Evolutionary conservation across 345 rosid species (phyloP), one percentile per base, ranked within the genome.

Genomic region (Clausena lansium): DNA sequence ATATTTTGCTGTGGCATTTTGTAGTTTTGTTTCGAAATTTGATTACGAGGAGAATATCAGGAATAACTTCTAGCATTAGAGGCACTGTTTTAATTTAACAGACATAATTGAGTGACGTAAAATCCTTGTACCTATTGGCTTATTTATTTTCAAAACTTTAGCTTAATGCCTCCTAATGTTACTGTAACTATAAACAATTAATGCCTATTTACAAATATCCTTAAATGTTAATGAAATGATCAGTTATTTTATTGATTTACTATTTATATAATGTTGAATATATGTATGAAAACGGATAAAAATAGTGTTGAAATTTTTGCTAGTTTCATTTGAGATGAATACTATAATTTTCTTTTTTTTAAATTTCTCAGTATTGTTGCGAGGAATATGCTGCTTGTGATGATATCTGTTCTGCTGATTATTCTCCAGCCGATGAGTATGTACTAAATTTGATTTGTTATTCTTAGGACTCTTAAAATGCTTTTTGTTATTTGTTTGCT

Each of bases 391-490:
- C 76, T 4, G 78, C 79, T 36, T 36, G 62, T 20, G 70, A 71
- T 62, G 87, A 78, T 58, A 60, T 72, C 39, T 76, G 68, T 81
- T 70, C 83, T 20, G 45, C 67, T 30, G 81, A 64, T 75, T 28
- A 62, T 52, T 3, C 33, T 78, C 69, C 75, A 41, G 61, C 61
- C 55, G 87, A 82, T 75, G 81, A 83, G 94, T 90, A 88, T 71
- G 89, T 58, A 70, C 10, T 39, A 55, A 60, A 77, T 47, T 61
- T 54, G 2, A 8, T 24, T 67, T 45, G 70, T 77, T 67, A 71
- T 60, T 67, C 41, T 68, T 52, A 60, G 55, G 57, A 24, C 22
- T 60, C 20, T 32, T 17, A 14, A 14, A 38, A 15, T 35, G 5
- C 35, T 63, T 8, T 19, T 22, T 30, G 35, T 50, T 63, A 47